phyloP scores from a whole-genome alignment of 257 asterid species.

The Nicotiana tomentosiformis region DNA sequence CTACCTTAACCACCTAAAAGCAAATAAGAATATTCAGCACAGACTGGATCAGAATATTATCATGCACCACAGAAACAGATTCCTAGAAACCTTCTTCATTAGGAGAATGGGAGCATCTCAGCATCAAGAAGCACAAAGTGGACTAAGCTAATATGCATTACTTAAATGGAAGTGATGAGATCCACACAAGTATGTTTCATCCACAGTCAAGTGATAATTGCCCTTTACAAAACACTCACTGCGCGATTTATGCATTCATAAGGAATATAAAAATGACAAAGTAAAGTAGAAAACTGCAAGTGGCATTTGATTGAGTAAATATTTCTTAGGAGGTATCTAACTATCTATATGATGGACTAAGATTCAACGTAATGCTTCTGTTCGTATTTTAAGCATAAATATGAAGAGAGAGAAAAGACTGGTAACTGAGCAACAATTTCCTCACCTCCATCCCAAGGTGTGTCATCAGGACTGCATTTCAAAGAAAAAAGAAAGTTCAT shows the following conservation, averaged over 20 bases:
- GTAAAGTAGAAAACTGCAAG: background rate
- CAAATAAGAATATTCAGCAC: background rate
- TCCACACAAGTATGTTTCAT: background rate
- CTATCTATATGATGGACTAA: background rate
- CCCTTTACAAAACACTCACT: background rate
- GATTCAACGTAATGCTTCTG: background rate
- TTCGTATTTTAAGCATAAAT: background rate
- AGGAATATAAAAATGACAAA: background rate
- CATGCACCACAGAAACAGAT: background rate
- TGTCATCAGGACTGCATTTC: constrained; percentile 82
- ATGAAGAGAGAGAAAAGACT: background rate
- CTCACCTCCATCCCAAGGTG: constrained; percentile 99
- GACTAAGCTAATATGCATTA: background rate
- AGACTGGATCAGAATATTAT: background rate
- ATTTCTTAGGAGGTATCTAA: background rate
- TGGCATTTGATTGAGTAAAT: background rate
- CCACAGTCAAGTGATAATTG: background rate
- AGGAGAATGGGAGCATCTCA: background rate
- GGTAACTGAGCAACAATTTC: background rate
- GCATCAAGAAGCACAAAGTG: background rate
- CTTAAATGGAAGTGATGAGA: background rate
- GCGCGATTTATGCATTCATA: background rate
- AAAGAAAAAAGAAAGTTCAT: constrained; percentile 4
- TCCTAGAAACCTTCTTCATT: background rate
- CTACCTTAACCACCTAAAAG: background rate